phyloP scores from a whole-genome alignment of 306 rosid species.

The Fagus sylvatica region DNA sequence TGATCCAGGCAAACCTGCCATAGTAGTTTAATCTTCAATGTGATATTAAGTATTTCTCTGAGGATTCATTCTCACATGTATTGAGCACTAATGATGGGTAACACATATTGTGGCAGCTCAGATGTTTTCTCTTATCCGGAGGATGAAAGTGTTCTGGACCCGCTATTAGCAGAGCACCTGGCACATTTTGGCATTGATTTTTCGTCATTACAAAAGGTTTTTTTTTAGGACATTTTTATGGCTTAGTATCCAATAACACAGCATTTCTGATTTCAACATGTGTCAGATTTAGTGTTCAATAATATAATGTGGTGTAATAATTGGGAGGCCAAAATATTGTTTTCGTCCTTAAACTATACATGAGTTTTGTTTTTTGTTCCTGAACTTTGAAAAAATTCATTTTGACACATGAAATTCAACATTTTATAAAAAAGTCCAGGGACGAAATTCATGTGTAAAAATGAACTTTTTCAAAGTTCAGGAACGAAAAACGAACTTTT shows the following conservation, averaged over 20 bases:
- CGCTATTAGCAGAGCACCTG: constrained; percentile 83
- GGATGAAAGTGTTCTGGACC: constrained; percentile 90
- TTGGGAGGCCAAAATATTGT: neutral
- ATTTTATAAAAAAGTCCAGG: no score
- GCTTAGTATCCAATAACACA: constrained; percentile 2
- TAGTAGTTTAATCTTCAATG: neutral
- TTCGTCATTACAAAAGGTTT: constrained; percentile 88
- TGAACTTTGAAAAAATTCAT: no score
- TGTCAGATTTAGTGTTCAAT: neutral
- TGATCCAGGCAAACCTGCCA: constrained; percentile 11
- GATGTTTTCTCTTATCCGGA: constrained; percentile 96
- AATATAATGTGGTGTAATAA: neutral
- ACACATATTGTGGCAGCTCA: constrained; percentile 84
- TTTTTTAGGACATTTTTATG: constrained; percentile 17
- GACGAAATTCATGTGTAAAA: no score
- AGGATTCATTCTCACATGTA: constrained; percentile 12
- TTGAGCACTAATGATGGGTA: constrained; percentile 47
- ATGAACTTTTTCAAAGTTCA: no score
- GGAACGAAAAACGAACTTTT: no score
- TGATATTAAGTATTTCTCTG: neutral
- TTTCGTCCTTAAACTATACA: no score
- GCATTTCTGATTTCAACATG: neutral
- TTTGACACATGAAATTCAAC: no score
- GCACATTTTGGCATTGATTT: constrained; percentile 95
- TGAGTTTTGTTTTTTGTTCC: no score